These are phyloP conservation scores for Tricladium varicosporioides DNA, from an alignment of 2,329 filamentous ascomycete species.

Conservation along the genomic window DNA sequence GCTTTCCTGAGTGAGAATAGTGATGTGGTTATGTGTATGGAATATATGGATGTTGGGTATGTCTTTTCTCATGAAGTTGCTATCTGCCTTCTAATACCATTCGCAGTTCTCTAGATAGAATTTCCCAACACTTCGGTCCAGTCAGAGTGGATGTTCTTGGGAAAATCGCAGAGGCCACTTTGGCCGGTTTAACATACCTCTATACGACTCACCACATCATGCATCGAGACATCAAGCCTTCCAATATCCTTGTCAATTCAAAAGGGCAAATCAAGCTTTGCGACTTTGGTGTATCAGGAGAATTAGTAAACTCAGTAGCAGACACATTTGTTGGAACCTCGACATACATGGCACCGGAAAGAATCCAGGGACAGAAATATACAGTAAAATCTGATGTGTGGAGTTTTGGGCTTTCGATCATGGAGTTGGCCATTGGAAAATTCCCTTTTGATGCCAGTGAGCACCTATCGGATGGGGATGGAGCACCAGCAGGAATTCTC, in stretches of 20 bases:
- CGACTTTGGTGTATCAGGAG: conserved; percentile 98
- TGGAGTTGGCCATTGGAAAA: conserved; percentile 96
- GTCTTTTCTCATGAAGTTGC: conserved; percentile 32
- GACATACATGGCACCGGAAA: conserved; percentile 98
- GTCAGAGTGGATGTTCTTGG: conserved; percentile 94
- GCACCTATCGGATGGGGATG: conserved; percentile 68
- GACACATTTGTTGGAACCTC: conserved; percentile 98
- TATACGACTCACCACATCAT: conserved; percentile 97
- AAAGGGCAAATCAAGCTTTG: conserved; percentile 93
- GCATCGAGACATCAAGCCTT: conserved; percentile 98
- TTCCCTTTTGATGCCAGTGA: conserved; percentile 86
- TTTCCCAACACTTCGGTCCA: conserved; percentile 92
- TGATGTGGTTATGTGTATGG: conserved; percentile 99
- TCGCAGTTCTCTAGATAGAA: conserved; percentile 79
- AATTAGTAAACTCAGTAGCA: conserved; percentile 95
- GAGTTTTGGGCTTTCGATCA: conserved; percentile 93
- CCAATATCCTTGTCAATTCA: conserved; percentile 95
- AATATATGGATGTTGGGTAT: conserved; percentile 99
- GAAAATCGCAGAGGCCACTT: conserved; percentile 94
- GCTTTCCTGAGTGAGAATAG: conserved; percentile 95
- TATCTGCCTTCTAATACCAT: conserved; percentile 19
- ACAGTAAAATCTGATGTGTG: conserved; percentile 98
- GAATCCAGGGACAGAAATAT: conserved; percentile 95
- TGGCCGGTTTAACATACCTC: conserved; percentile 90
- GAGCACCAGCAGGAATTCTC: conserved; percentile 88